phyloP scores from a whole-genome alignment of 2,329 filamentous ascomycete genomes.

The Colletotrichum coccodes region DNA sequence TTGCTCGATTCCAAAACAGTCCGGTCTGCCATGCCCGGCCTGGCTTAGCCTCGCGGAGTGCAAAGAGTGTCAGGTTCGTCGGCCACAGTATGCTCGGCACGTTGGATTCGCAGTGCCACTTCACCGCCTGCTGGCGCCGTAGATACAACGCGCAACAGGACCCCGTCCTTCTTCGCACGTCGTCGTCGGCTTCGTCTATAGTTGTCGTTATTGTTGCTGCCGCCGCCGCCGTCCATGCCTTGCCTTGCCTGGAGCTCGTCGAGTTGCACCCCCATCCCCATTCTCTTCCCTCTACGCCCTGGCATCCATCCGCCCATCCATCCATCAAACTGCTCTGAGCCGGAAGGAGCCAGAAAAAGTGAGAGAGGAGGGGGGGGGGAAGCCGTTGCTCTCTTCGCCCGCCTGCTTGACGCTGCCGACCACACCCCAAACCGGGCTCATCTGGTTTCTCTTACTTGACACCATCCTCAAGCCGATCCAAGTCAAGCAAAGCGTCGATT shows the following conservation, averaged over 20 bases:
- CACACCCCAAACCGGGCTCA: background rate
- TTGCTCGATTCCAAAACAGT: slow-evolving; percentile 24
- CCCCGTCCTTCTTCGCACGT: slow-evolving; percentile 33
- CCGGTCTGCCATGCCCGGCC: slow-evolving; percentile 13
- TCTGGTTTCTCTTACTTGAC: slow-evolving; percentile 6
- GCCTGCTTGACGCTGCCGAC: background rate
- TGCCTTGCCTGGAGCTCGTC: background rate
- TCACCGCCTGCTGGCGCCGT: slow-evolving; percentile 17
- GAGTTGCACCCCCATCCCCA: background rate
- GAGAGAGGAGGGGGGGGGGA: too few species aligned
- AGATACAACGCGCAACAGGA: slow-evolving; percentile 15
- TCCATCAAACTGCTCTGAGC: background rate
- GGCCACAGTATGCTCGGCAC: slow-evolving; percentile 25
- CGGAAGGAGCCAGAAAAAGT: background rate
- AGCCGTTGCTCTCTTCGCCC: background rate
- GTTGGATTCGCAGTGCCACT: slow-evolving; percentile 25
- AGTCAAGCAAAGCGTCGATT: slow-evolving; percentile 22
- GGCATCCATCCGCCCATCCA: slow-evolving; percentile 5
- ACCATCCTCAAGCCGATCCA: slow-evolving; percentile 14
- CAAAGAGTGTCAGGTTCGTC: slow-evolving; percentile 1
- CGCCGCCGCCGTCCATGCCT: background rate
- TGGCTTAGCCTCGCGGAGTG: slow-evolving; percentile 16
- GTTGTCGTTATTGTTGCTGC: background rate
- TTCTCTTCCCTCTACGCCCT: background rate
- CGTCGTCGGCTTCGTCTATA: background rate